Evolutionary conservation across 2,329 filamentous ascomycete genomes (phyloP), one percentile per base, ranked within the genome.

Genomic region (Cladosporium sphaerospermum): DNA sequence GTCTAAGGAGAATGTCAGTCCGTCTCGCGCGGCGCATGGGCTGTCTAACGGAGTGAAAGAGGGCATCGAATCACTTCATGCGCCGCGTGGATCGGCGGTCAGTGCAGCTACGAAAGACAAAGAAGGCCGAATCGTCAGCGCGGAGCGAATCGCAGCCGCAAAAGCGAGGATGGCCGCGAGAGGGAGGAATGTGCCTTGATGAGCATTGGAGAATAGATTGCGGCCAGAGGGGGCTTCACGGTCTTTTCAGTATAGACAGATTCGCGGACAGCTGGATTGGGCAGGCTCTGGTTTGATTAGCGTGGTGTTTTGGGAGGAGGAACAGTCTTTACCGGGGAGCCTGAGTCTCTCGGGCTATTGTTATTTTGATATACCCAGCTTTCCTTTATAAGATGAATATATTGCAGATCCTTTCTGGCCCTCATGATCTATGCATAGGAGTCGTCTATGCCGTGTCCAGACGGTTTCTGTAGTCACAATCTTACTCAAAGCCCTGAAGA

Each of bases 81-180:
- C n/a, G n/a, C 31, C 47, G 39, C 16, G 47, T 42, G 36, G n/a
- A 9, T 19, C 16, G 33, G 28, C 14, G 10, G 19, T 16, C 3
- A 14, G 28, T 16, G 39, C 37, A 16, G 28, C 37, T 11, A 11
- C 10, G 9, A 11, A n/a, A 36, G 32, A 43, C 3, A 43, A 32
- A n/a, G 40, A 31, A 2, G 44, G 31, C 34, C 40, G 53, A 40
- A 61, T 59, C 9, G 46, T 61, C 11, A 54, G 56, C 46, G 16
- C 50, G 9, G 62, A 61, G 37, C 57, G 61, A 2, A 14, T 64
- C 10, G 64, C 59, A 18, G 59, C 58, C 6, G 63, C 63, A 28
- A 59, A 56, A 39, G 62, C 59, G 34, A 48, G 63, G 33, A 49
- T 66, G 16, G 58, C 56, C 18, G 59, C 59, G 9, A 58, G 58